Conservation (phyloP, 1,284 basidiomycete genomes). For the Ceratobasidium sp. region DNA sequence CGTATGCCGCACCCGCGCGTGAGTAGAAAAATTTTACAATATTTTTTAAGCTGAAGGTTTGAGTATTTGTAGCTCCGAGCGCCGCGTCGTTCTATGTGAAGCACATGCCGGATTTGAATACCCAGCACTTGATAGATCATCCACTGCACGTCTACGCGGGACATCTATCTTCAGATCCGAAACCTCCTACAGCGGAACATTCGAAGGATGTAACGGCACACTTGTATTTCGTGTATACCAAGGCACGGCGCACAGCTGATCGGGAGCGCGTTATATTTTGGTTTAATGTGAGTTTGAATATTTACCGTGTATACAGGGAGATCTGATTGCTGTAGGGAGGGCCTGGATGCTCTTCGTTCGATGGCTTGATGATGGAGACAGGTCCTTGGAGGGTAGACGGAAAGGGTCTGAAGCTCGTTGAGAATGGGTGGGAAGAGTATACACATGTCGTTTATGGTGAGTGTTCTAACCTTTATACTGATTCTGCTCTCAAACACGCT, state of each 20-base stretch:
- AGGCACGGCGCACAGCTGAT: conserved; percentile 88
- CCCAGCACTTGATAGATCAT: conserved; percentile 67
- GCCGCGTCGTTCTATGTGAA: conserved; percentile 89
- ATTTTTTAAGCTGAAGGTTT: not conserved
- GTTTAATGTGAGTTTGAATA: conserved; percentile 83
- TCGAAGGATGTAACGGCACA: conserved; percentile 77
- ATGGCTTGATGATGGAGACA: conserved; percentile 97
- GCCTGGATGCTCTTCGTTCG: conserved; percentile 96
- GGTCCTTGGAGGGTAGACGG: conserved; percentile 91
- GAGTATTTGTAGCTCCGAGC: conserved; percentile 54
- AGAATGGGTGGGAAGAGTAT: conserved; percentile 99
- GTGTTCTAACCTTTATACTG: conserved; percentile 54
- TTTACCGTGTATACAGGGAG: conserved; percentile 46
- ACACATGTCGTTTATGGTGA: conserved; percentile 93
- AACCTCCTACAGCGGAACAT: conserved; percentile 62
- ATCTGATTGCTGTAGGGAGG: conserved; percentile 73
- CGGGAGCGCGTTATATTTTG: conserved; percentile 92
- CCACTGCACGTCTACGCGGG: conserved; percentile 86
- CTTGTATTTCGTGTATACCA: conserved; percentile 90
- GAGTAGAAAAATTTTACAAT: not conserved
- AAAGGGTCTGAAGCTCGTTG: conserved; percentile 79
- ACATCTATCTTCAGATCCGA: conserved; percentile 83
- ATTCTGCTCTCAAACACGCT: not conserved
- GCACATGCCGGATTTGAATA: conserved; percentile 78
- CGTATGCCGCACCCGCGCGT: conserved; percentile 26